Conservation (phyloP, 2,329 filamentous ascomycete genomes). For the Botrytis elliptica region DNA sequence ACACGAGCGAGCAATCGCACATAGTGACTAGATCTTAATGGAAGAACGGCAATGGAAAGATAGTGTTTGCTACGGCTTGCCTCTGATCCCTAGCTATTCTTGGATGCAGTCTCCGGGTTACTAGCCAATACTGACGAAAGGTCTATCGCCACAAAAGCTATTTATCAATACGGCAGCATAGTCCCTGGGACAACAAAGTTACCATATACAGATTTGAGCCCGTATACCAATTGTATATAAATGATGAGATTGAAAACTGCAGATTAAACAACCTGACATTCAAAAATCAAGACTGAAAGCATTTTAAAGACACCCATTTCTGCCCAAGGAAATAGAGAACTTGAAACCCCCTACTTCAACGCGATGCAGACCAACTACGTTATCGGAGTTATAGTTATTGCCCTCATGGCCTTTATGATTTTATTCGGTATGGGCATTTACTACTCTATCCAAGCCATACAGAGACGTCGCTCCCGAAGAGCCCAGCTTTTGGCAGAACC, state of each 20-base stretch:
- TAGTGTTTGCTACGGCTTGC: background rate
- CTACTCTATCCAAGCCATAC: background rate
- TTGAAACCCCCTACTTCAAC: background rate
- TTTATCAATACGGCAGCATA: background rate
- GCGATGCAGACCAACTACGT: background rate
- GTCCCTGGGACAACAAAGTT: background rate
- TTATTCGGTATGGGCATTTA: background rate
- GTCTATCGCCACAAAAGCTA: background rate
- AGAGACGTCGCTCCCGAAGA: background rate
- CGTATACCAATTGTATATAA: background rate
- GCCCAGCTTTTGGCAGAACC: background rate
- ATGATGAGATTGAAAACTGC: background rate
- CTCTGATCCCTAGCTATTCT: background rate
- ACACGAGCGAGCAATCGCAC: background rate
- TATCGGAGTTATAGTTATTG: background rate
- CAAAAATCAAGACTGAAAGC: background rate
- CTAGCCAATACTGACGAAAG: background rate
- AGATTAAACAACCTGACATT: background rate
- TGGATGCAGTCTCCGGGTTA: background rate
- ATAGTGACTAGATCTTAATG: background rate
- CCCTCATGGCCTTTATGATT: background rate
- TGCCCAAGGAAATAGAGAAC: background rate
- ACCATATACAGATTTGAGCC: background rate
- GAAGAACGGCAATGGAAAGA: background rate
- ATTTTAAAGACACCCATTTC: background rate